Evolutionary conservation across 805 yeast genomes (phyloP), one percentile per base, ranked within the genome.

Genomic region (Hyphopichia homilentoma): DNA sequence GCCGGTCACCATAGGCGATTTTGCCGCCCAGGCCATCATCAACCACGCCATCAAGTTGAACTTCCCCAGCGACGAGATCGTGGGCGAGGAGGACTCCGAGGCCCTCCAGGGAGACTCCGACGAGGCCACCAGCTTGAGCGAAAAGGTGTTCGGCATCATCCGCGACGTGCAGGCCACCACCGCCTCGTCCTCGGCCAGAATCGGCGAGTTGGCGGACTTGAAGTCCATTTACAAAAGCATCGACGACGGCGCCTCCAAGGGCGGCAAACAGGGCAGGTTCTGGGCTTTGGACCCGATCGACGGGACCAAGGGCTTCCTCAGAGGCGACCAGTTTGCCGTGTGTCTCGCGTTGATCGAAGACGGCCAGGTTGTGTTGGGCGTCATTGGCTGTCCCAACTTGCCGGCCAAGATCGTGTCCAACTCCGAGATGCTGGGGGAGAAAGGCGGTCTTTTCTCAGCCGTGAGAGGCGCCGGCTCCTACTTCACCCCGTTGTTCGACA

Each of bases 251-350:
- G 71, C 75, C 49, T 84, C 84, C 24, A 56, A 70, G 40, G 97
- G 97, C 34, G 95, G 97, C 4, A 45, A 61, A 20, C 65, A 58
- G 22, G 95, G 95, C 16, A 70, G 98, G 40, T 79, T 86, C 54
- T 93, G 99, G 99, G 95, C 97, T 1, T 65, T 93, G 50, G 99
- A 93, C 52, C 99, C 99, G 24, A 89, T 93, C 40, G 99, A 93
- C 53, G 99, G 99, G 6, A 93, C 99, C 14, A 93, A 66, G 56
- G 99, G 99, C 0, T 93, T 93, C 54, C 65, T 93, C 34, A 73
- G 99, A 52, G 95, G 96, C 29, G 97, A 89, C 43, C 99, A 93
- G 54, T 93, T 87, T 58, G 97, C 98, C 2, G 95, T 93, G 1
- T 93, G 99, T 54, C 66, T 93, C 27, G 97, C 95, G 0, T 64